Evolutionary conservation across 176 grass and related monocot species (phyloP), one percentile per base, ranked within the genome.

Genomic region (Carex kokanica): DNA sequence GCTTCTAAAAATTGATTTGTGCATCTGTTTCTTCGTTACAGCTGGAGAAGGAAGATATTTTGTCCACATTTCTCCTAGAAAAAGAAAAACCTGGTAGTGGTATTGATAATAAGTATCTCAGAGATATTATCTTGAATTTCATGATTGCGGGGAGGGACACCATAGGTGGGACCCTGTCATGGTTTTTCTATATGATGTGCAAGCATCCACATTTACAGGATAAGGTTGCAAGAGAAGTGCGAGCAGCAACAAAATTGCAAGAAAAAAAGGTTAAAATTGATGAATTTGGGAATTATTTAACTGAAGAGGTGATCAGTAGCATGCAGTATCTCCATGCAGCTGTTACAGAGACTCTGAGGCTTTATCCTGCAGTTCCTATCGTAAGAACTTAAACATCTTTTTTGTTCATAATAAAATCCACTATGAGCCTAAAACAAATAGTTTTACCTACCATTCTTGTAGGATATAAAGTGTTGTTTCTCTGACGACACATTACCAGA

Each of bases 301-400:
- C 83, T 0, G 94, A 97, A 9, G 85, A 88, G 21, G 79, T 88
- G 45, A 79, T 93, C 74, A 51, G 51, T 83, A 84, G 63, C 12
- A 91, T 93, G 94, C 89, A 93, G 1, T 97, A 97, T 84, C 91
- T 94, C 36, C 94, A 94, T 81, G 91, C 94, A 2, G 34, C 86
- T 2, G 86, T 97, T 57, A 86, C 94, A 4, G 91, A 97, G 69
- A 92, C 94, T 0, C 86, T 97, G 9, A 81, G 91, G 23, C 85
- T 97, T 9, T 94, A 91, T 70, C 94, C 91, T 3, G 81, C 84
- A 0, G 90, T 87, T 70, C 94, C 91, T 2, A 78, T 82, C 0
- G 91, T 87, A 36, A 89, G 93, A 80, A 83, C 79, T 79, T 85
- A 21, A 6, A 65, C 63, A 14, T 83, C 20, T 16, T 49, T 83